Evolutionary conservation across 163 green algal species (phyloP).

Genomic region (Prototheca stagnorum): DNA sequence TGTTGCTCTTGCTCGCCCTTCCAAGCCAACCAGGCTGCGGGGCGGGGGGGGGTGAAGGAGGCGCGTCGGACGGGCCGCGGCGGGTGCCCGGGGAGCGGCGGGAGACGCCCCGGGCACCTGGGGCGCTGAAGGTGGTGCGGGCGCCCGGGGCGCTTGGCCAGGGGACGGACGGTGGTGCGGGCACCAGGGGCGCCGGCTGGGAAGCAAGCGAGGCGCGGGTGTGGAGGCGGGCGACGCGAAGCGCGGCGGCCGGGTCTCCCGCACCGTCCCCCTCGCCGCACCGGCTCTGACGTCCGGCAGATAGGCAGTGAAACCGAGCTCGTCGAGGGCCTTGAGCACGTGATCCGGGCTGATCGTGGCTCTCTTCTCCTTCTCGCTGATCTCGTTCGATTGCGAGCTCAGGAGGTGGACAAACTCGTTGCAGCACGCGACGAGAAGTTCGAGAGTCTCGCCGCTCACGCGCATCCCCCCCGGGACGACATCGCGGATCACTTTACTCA

Average conservation of each 20-base stretch:
- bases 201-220: too few relatives aligned
- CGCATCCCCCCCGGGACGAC: conserved; percentile 15
- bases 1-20: conserved; percentile 18
- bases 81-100: too few relatives aligned
- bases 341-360: conserved; percentile 19
- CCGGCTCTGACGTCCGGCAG: not conserved
- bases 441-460: conserved; percentile 10
- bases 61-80: too few relatives aligned
- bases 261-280: too few relatives aligned
- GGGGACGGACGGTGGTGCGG: too few relatives aligned
- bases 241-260: too few relatives aligned
- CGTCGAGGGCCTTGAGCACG: conserved; percentile 15
- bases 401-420: conserved; percentile 24
- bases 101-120: too few relatives aligned
- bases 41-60: not conserved
- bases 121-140: too few relatives aligned
- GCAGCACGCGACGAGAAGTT: conserved; percentile 19
- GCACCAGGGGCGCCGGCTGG: too few relatives aligned
- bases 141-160: too few relatives aligned
- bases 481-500: conserved; percentile 16
- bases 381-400: conserved; percentile 14
- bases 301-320: conserved; percentile 16
- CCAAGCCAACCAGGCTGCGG: conserved; percentile 13
- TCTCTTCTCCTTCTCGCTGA: conserved; percentile 19
- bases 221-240: too few relatives aligned